A percentile compares a stretch with the other conserved stretches of the same genome.
phyloP scores from a whole-genome alignment of 495 filamentous ascomycete genomes.

The Aspergillus wentii region DNA sequence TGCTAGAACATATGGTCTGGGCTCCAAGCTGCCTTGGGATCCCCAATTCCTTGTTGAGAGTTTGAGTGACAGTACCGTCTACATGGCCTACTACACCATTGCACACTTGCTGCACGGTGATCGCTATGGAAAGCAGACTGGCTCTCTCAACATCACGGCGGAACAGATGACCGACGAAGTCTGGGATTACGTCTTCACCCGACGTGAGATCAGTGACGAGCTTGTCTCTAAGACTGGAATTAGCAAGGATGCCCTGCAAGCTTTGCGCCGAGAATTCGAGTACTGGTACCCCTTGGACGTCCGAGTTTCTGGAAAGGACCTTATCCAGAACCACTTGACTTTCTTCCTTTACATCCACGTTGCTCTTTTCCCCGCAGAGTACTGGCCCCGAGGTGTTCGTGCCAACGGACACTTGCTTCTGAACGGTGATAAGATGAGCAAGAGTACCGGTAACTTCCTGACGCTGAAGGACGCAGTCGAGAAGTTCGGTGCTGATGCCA shows the following conservation, averaged over 20 bases:
- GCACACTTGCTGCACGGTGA: constrained; percentile 80
- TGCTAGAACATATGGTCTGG: constrained; percentile 85
- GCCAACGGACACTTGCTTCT: constrained; percentile 90
- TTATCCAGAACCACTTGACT: constrained; percentile 86
- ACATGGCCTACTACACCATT: constrained; percentile 97
- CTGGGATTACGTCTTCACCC: constrained; percentile 89
- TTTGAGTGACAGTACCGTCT: constrained; percentile 86
- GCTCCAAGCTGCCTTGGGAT: constrained; percentile 96
- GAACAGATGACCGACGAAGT: constrained; percentile 94
- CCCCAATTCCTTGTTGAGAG: constrained; percentile 85
- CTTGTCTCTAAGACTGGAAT: constrained; percentile 62
- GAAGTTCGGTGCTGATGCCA: constrained; percentile 94
- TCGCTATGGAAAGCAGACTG: constrained; percentile 70
- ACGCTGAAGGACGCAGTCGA: constrained; percentile 79
- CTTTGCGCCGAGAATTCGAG: constrained; percentile 84
- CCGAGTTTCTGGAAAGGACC: constrained; percentile 77
- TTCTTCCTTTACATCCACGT: constrained; percentile 96
- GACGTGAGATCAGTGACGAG: constrained; percentile 59
- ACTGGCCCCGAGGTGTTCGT: constrained; percentile 80
- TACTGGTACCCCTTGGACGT: constrained; percentile 96
- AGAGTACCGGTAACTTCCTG: constrained; percentile 92
- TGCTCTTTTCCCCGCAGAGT: constrained; percentile 79
- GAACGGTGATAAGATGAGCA: constrained; percentile 96
- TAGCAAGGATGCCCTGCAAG: constrained; percentile 60
- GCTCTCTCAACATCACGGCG: constrained; percentile 60